Evolutionary conservation across 805 yeast genomes (phyloP).

Genomic region (Zygoascus flipseniorum): DNA sequence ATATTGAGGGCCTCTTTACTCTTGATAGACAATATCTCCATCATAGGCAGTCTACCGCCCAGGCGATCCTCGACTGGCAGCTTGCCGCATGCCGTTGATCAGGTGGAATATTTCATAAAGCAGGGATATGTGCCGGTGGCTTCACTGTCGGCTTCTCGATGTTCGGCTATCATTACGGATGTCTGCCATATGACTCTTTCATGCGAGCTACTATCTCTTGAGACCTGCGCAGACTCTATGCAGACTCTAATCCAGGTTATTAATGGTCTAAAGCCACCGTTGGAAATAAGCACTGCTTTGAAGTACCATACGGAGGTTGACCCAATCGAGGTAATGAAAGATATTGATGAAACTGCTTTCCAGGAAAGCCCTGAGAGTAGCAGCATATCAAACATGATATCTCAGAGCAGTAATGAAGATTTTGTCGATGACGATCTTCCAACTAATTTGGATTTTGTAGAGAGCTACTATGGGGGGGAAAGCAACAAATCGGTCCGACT

Average conservation of each 20-base stretch:
- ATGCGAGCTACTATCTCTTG: slow-evolving; percentile 13
- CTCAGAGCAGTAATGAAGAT: slow-evolving; percentile 17
- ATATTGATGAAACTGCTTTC: slow-evolving; percentile 33
- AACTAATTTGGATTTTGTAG: slow-evolving; percentile 23
- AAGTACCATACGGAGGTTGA: slow-evolving; percentile 41
- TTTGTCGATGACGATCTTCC: slow-evolving; percentile 19
- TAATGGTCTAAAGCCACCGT: slow-evolving; percentile 64
- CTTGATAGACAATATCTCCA: slow-evolving; percentile 53
- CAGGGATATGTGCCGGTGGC: slow-evolving; percentile 52
- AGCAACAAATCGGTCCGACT: slow-evolving; percentile 9
- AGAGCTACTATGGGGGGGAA: slow-evolving; percentile 25
- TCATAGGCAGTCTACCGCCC: slow-evolving; percentile 8
- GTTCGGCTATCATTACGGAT: slow-evolving; percentile 21
- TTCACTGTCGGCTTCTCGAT: slow-evolving; percentile 24
- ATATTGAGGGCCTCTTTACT: slow-evolving; percentile 43
- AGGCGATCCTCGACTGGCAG: not conserved
- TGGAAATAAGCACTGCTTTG: slow-evolving; percentile 47
- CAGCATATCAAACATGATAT: not conserved
- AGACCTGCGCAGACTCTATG: slow-evolving; percentile 72
- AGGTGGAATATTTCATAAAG: slow-evolving; percentile 32
- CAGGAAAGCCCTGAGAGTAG: slow-evolving; percentile 11
- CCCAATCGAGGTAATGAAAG: slow-evolving; percentile 32
- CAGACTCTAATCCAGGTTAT: slow-evolving; percentile 60
- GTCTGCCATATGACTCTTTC: slow-evolving; percentile 15
- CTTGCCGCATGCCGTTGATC: slow-evolving; percentile 13